Percentiles rank a stretch among this genome's conserved stretches.
Evolutionary conservation across 2,329 filamentous ascomycete species (phyloP).

Genomic region (Pseudocercospora musae): DNA sequence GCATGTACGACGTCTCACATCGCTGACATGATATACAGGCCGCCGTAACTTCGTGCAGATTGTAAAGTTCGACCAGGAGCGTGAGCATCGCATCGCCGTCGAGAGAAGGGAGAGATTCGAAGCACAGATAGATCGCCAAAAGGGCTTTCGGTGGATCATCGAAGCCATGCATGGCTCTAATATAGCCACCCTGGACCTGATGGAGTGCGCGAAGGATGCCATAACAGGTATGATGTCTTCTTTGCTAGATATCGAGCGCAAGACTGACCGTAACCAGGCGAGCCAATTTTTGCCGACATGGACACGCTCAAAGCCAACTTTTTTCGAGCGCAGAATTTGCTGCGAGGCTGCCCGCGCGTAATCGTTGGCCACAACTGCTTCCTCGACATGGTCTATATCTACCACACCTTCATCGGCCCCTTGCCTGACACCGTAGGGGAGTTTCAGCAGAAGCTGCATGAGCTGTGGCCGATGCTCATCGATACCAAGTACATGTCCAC

Average conservation of each 20-base stretch:
- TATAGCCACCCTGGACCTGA: constrained; percentile 38
- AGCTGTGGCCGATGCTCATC: constrained; percentile 55
- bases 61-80: constrained; percentile 40
- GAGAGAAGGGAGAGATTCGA: constrained; percentile 39
- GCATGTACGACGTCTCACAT: not conserved
- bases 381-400: constrained; percentile 62
- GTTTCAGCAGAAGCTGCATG: constrained; percentile 52
- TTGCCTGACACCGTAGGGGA: constrained; percentile 54
- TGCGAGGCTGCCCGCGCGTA: constrained; percentile 49
- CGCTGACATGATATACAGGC: not conserved
- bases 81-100: constrained; percentile 43
- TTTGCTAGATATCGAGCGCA: not conserved
- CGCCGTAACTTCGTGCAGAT: constrained; percentile 43
- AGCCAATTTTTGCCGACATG: constrained; percentile 36
- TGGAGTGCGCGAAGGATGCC: constrained; percentile 37
- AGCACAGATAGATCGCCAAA: constrained; percentile 43
- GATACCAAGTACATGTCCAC: constrained; percentile 65
- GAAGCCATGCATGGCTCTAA: constrained; percentile 44
- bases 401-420: constrained; percentile 58
- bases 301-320: constrained; percentile 39
- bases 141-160: constrained; percentile 50
- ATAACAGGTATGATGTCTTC: constrained; percentile 15
- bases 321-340: constrained; percentile 38
- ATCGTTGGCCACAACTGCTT: constrained; percentile 65
- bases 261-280: constrained; percentile 22